Percentiles rank a stretch among this genome's conserved stretches.
phyloP scores from a whole-genome alignment of 2,329 filamentous ascomycete genomes.

The Aureobasidium sp. region DNA sequence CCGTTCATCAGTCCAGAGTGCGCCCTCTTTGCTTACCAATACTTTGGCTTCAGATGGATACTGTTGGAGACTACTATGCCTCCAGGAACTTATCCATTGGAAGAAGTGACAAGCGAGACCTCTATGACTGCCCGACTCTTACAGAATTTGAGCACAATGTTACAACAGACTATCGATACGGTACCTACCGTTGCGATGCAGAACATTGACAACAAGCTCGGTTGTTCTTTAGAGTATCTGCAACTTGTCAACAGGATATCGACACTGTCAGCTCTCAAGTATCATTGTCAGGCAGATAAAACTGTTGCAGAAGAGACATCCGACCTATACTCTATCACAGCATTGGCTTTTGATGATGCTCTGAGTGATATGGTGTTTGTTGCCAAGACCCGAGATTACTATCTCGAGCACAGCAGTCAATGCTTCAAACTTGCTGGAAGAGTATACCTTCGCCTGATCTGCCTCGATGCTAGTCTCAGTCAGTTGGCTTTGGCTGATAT shows the following conservation, averaged over 20 bases:
- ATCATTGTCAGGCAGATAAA: background rate
- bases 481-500: background rate
- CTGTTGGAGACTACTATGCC: constrained; percentile 2
- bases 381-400: background rate
- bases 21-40: background rate
- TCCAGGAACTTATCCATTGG: background rate
- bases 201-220: background rate
- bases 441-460: background rate
- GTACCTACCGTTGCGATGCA: background rate
- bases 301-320: background rate
- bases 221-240: background rate
- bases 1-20: background rate
- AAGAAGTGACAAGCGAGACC: background rate
- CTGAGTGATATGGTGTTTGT: background rate
- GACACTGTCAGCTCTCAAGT: background rate
- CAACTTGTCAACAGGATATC: constrained; percentile 4
- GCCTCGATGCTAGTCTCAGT: background rate
- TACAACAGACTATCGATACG: background rate
- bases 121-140: background rate
- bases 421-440: background rate
- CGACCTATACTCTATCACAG: background rate
- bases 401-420: background rate
- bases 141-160: background rate
- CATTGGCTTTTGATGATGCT: background rate
- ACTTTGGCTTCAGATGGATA: constrained; percentile 1